A percentile compares a stretch with the other conserved stretches of the same genome.
Conservation (phyloP, 345 rosid species). For the Corchorus olitorius region DNA sequence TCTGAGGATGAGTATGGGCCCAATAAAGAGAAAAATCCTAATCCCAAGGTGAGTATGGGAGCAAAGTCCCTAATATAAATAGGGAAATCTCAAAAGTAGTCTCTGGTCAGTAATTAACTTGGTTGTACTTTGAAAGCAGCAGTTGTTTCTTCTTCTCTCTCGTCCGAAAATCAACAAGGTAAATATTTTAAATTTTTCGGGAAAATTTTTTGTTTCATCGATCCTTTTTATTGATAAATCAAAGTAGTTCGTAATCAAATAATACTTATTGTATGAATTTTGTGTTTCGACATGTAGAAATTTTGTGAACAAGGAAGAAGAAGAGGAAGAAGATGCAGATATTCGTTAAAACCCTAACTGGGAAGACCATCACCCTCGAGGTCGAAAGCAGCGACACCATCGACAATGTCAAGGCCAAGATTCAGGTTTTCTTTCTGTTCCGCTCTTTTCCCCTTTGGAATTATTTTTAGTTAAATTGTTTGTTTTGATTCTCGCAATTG, state of each 20-base stretch:
- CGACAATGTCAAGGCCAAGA: constrained; percentile 73
- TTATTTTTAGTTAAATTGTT: not conserved
- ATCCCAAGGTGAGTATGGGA: not conserved
- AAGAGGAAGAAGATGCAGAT: constrained; percentile 54
- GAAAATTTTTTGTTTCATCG: not conserved
- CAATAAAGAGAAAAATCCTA: not conserved
- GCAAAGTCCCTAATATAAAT: not conserved
- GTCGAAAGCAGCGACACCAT: constrained; percentile 68
- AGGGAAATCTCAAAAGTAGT: not conserved
- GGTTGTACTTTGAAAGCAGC: not conserved
- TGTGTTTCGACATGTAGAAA: not conserved
- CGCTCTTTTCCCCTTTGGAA: not conserved
- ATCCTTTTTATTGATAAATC: not conserved
- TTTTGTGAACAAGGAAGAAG: no score
- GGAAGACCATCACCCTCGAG: constrained; percentile 71
- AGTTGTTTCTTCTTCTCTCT: not conserved
- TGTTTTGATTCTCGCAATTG: not conserved
- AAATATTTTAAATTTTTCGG: not conserved
- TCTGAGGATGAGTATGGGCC: not conserved
- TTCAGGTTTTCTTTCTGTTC: constrained; percentile 38
- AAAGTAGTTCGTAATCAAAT: not conserved
- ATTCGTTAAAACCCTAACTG: constrained; percentile 73
- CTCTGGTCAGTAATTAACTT: not conserved
- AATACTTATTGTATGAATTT: not conserved
- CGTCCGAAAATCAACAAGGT: not conserved